A percentile compares a stretch with the other conserved stretches of the same genome.
Evolutionary conservation across 2,329 filamentous ascomycete genomes (phyloP).

Genomic region (Leptosphaerulina australis): DNA sequence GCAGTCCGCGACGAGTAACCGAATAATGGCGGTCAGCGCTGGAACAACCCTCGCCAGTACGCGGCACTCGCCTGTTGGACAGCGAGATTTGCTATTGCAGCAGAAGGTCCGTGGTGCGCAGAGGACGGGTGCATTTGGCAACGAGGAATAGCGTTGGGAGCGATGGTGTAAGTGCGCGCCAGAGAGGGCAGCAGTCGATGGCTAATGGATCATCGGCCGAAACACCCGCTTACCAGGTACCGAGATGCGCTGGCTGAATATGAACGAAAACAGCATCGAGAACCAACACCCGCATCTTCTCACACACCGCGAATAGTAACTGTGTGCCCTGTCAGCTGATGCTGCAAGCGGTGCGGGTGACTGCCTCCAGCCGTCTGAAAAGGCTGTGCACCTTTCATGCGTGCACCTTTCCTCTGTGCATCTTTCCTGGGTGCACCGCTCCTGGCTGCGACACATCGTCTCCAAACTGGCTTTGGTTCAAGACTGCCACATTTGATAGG

Average conservation of each 20-base stretch:
- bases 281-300: slow-evolving; percentile 7
- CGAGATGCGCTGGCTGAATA: slow-evolving; percentile 24
- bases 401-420: slow-evolving; percentile 11
- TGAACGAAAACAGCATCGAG: slow-evolving; percentile 20
- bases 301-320: slow-evolving; percentile 15
- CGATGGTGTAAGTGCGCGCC: slow-evolving; percentile 14
- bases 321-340: slow-evolving; percentile 17
- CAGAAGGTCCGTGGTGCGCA: slow-evolving; percentile 31
- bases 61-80: slow-evolving; percentile 44
- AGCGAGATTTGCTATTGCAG: slow-evolving; percentile 29
- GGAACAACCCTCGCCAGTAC: slow-evolving; percentile 28
- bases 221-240: slow-evolving; percentile 22
- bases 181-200: not conserved
- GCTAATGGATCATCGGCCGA: slow-evolving; percentile 1
- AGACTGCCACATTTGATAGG: slow-evolving; percentile 35
- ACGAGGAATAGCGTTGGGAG: slow-evolving; percentile 17
- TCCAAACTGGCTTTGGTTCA: slow-evolving; percentile 8
- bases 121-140: slow-evolving; percentile 34
- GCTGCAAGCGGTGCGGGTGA: slow-evolving; percentile 9
- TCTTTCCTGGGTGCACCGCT: slow-evolving; percentile 1
- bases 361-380: slow-evolving; percentile 13
- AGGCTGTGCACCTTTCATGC: slow-evolving; percentile 10
- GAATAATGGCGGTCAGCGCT: slow-evolving; percentile 36
- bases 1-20: slow-evolving; percentile 28
- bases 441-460: slow-evolving; percentile 3